Base-by-base conservation (phyloP, 169 alveolate species). In the Cyclospora cayetanensis region DNA sequence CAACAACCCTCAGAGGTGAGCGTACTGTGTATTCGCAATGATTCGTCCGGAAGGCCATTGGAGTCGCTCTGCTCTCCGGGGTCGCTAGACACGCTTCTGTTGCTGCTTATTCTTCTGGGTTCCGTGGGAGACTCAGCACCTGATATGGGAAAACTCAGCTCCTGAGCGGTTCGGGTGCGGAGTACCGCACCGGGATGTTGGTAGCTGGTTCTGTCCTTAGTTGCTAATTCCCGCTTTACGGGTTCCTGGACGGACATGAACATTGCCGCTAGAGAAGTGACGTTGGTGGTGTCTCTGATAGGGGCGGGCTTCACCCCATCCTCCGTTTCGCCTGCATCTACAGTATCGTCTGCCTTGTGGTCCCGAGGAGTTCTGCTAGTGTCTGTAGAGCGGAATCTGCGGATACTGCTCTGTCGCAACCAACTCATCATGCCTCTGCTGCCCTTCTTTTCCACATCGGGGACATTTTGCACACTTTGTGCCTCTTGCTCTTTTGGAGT, bases 391-490 rank as follows among this genome's bases (percentile, higher is more conserved):
- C 70, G 20, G 34, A 46, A 29, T 70, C 87, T 42, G 31, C 27
- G 35, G 7, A 77, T 15, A 70, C 87, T 77, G 70, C 68, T 77
- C 68, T 43, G 70, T 9, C 87, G 68, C 31, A 77, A 29, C 87
- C 87, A 77, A 11, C 87, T 70, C 68, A 77, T 29, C 5, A 77
- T 4, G 1, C 50, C 15, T 35, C 68, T 77, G 87, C 87, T 77
- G 70, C n/a, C 18, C 27, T 37, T 27, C 50, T 35, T 77, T 9
- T 77, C 87, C 4, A 1, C 70, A 42, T 29, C 87, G 27, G 68
- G 42, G 7, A 46, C 15, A 7, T 41, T 12, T 43, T 29, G 22
- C 2, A 2, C 25, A 29, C 43, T 55, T 4, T 4, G 35, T 15
- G 22, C 87, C 29, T 77, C 20, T 53, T 27, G 50, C 27, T n/a